Base-by-base conservation (phyloP, 352 stramenopile genomes). In the Globisporangium iwayamae region DNA sequence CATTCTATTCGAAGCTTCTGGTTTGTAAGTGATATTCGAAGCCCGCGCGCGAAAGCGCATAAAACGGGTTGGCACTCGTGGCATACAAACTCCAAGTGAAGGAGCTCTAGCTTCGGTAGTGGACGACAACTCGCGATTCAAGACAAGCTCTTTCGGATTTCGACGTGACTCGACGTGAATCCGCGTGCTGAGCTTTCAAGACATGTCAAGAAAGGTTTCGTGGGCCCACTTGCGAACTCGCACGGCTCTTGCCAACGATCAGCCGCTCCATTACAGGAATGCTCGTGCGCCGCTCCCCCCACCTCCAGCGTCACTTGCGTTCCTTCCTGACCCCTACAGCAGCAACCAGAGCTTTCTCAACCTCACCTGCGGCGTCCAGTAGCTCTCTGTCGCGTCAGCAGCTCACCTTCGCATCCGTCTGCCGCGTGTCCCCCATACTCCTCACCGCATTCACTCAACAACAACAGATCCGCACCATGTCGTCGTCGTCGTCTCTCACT, bases 401-500 rank as follows among this genome's bases (percentile, higher is more conserved):
- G 25, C 9, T 32, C 38, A 2, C 1, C 0, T 45, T 10, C 43
- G 43, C 43, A 20, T 20, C 43, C 2, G 22, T 48, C 16, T 18
- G 30, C 51, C 51, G 30, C 51, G 51, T 30, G 51, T 56, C 28
- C 28, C 51, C 51, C 34, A 13, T 43, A 18, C 30, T 56, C 28
- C 51, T 55, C 5, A 8, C n/a, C 25, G 10, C 48, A 2, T 4
- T 18, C 16, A 9, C 51, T 8, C 16, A 28, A 14, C 6, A 28
- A 28, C 25, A 28, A 28, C 25, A 28, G 25, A 28, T 39, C 34
- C 39, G 47, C 39, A 50, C 41, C 36, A 64, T 65, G 57, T 68
- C 62, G 32, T 64, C 43, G 0, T 68, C 62, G 6, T 60, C 56
- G n/a, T 71, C 73, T 13, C 64, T 81, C 2, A 51, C 66, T 30